phyloP scores from a whole-genome alignment of 139 green algal species.

The Chlorella sp. region DNA sequence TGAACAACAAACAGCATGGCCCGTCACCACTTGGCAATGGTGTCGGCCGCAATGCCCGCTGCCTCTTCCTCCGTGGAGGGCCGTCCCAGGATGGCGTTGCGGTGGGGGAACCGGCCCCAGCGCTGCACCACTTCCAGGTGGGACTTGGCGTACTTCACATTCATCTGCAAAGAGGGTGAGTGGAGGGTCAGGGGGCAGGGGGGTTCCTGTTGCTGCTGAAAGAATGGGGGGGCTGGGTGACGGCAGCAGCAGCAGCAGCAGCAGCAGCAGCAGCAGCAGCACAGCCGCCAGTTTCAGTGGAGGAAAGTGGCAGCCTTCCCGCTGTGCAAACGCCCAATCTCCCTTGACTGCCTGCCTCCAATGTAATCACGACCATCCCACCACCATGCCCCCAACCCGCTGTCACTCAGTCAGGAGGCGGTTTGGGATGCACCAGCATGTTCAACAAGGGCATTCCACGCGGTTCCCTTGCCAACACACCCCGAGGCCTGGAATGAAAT shows the following conservation, averaged over 20 bases:
- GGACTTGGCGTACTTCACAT: constrained; percentile 20
- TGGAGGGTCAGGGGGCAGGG: neutral
- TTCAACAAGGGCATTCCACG: too few species aligned
- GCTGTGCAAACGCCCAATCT: neutral
- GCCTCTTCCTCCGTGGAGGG: constrained; percentile 62
- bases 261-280: neutral
- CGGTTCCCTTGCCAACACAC: too few species aligned
- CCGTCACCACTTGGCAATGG: constrained; percentile 48
- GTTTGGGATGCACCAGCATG: too few species aligned
- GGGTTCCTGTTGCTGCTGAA: too few species aligned
- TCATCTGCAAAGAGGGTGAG: neutral
- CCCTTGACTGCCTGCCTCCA: neutral
- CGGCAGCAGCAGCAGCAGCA: neutral
- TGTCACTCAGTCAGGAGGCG: too few species aligned
- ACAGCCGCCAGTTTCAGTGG: too few species aligned
- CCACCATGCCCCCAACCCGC: too few species aligned
- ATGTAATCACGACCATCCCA: neutral
- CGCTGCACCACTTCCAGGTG: constrained; percentile 42
- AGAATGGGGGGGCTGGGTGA: neutral
- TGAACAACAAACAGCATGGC: too few species aligned
- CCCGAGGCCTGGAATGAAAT: too few species aligned
- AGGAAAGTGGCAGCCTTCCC: too few species aligned
- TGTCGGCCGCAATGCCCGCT: constrained; percentile 57
- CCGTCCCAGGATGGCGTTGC: constrained; percentile 67
- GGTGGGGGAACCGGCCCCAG: constrained; percentile 68